A percentile compares a stretch with the other conserved stretches of the same genome.
These are phyloP conservation scores for Ganoderma multipileum DNA, from an alignment of 1,284 basidiomycete genomes.

Conservation along the genomic window DNA sequence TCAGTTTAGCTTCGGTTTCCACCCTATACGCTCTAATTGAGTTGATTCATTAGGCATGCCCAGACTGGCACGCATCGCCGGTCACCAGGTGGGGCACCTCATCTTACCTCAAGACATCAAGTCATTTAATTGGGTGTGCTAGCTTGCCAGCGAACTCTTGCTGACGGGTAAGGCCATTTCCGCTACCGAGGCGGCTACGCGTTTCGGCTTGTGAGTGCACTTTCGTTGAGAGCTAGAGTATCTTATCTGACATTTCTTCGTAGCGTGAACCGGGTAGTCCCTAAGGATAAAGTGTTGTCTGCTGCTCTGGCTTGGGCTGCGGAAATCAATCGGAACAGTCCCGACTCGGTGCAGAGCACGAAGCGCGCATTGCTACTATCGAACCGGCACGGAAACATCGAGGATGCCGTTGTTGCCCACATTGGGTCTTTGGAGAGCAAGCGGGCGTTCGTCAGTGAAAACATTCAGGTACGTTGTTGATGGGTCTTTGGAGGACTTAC, in stretches of 20 bases:
- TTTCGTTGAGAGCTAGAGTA: slow-evolving; percentile 13
- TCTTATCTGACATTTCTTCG: slow-evolving; percentile 18
- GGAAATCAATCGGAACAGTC: slow-evolving; percentile 72
- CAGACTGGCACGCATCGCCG: slow-evolving; percentile 62
- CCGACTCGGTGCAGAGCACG: slow-evolving; percentile 81
- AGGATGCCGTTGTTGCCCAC: slow-evolving; percentile 60
- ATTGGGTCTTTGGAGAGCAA: slow-evolving; percentile 57
- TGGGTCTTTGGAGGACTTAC: neutral
- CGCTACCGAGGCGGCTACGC: slow-evolving; percentile 70
- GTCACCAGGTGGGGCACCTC: slow-evolving; percentile 65
- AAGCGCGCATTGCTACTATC: slow-evolving; percentile 72
- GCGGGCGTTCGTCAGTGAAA: slow-evolving; percentile 68
- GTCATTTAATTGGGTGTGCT: slow-evolving; percentile 7
- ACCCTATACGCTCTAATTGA: neutral
- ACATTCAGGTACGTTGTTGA: slow-evolving; percentile 65
- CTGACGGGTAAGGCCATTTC: slow-evolving; percentile 73
- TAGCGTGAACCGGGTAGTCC: slow-evolving; percentile 76
- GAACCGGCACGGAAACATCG: slow-evolving; percentile 56
- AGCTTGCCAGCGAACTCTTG: slow-evolving; percentile 83
- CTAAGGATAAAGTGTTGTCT: slow-evolving; percentile 58
- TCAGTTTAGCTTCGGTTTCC: slow-evolving; percentile 38
- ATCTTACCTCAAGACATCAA: neutral
- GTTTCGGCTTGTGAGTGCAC: slow-evolving; percentile 75
- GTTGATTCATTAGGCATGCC: slow-evolving; percentile 59
- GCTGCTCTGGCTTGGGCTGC: slow-evolving; percentile 72